These are phyloP conservation scores for Aspergillus funiculosus DNA, from an alignment of 495 filamentous ascomycete genomes.

Conservation along the genomic window DNA sequence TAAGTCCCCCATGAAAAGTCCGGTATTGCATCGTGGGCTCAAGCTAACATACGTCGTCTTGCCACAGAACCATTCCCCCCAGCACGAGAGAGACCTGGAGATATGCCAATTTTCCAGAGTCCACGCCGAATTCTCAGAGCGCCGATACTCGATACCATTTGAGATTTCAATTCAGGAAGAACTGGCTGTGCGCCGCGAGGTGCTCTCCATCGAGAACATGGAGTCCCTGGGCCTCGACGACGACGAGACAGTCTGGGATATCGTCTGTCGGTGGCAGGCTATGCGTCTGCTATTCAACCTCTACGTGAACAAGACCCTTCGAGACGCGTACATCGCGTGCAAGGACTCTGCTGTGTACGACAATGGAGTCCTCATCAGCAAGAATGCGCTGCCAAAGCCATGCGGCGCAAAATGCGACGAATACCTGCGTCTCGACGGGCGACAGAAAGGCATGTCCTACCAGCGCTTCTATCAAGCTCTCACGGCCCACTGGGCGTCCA, in stretches of 20 bases:
- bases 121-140: too few relatives aligned
- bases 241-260: not conserved
- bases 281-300: slow-evolving; percentile 10
- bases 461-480: slow-evolving; percentile 3
- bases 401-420: not conserved
- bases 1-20: not conserved
- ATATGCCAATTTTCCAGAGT: too few relatives aligned
- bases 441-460: not conserved
- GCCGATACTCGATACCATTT: too few relatives aligned
- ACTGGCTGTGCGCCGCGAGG: too few relatives aligned
- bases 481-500: not conserved
- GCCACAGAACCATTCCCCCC: too few relatives aligned
- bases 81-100: too few relatives aligned
- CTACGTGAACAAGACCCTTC: not conserved
- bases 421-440: not conserved
- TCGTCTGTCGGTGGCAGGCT: not conserved
- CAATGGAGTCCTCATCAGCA: not conserved
- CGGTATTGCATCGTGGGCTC: too few relatives aligned
- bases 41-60: too few relatives aligned
- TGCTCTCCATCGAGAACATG: too few relatives aligned
- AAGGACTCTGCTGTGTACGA: not conserved
- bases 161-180: too few relatives aligned
- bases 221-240: not conserved
- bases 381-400: not conserved
- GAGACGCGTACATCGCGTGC: not conserved